phyloP scores from a whole-genome alignment of 129 eudicot species.

The Arctium minus region DNA sequence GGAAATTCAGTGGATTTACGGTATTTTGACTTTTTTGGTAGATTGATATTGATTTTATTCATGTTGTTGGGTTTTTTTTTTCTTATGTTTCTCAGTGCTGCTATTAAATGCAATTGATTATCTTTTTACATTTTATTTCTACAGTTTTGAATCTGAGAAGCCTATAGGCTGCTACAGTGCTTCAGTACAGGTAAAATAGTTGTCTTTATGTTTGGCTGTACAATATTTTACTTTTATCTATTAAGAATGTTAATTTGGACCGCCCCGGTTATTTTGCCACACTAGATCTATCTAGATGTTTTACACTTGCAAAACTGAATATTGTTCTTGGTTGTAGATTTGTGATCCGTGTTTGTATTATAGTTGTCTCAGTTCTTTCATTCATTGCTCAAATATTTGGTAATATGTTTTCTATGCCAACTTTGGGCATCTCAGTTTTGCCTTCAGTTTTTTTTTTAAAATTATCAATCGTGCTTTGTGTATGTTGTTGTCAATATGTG shows the following conservation, averaged over 20 bases:
- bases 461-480: not conserved
- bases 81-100: not conserved
- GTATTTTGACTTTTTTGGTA: constrained; percentile 14
- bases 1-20: constrained; percentile 41
- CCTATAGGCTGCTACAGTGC: constrained; percentile 70
- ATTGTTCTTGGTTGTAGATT: not conserved
- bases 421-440: not conserved
- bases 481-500: not conserved
- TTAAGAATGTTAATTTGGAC: constrained; percentile 6
- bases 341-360: not conserved
- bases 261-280: not conserved
- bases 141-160: constrained; percentile 53
- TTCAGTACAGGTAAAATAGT: constrained; percentile 60
- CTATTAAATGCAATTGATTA: not conserved
- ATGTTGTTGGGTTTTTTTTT: not conserved
- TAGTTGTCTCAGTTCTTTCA: not conserved
- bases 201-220: not conserved
- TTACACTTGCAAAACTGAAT: not conserved
- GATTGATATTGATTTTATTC: not conserved
- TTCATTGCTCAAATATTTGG: not conserved
- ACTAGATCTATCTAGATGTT: not conserved
- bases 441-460: not conserved
- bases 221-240: not conserved
- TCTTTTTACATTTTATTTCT: not conserved
- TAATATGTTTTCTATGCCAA: not conserved